Evolutionary conservation across 257 asterid species (phyloP), one percentile per base, ranked within the genome.

Genomic region (Fraxinus pennsylvanica): DNA sequence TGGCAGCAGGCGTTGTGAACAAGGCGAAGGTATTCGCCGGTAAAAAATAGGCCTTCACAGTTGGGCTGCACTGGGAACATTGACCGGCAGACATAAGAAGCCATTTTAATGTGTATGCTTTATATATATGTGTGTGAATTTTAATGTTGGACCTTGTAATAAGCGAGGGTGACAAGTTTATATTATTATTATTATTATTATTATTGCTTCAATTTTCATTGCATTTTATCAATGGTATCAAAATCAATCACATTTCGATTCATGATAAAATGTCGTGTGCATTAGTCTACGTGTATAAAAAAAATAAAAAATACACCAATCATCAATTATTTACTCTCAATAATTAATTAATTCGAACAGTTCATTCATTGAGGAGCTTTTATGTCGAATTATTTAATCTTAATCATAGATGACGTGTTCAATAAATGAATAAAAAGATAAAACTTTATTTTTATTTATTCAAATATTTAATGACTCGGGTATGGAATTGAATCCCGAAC

Each of bases 1-100:
- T 90, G 93, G 90, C 91, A n/a, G 36, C 5, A 14, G 92, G 91
- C 92, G 91, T 85, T 63, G 89, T 41, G 87, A 89, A 90, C 93
- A 85, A 87, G 91, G 83, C 85, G 81, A 86, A 76, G 66, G 76
- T 79, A 87, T 88, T 90, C 92, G 91, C 87, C 86, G 86, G 87
- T 78, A 87, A 50, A 78, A 85, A 86, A 81, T 71, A 54, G 78
- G 82, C 45, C 57, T 82, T 59, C 88, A 75, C 83, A 80, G 86
- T 85, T 86, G 88, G 90, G 81, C 87, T 80, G 84, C 85, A 80
- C 79, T 81, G 82, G 77, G 76, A 76, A 78, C 68, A 87, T 79
- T 87, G 82, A 89, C 92, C 86, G 82, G 29, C 85, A 71, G 66
- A 45, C 65, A 14, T 54, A 72, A 25, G 41, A 78, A 63, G 69